These are phyloP conservation scores for Cymbopogon citratus DNA, from an alignment of 176 grass and related monocot genomes.

Conservation along the genomic window DNA sequence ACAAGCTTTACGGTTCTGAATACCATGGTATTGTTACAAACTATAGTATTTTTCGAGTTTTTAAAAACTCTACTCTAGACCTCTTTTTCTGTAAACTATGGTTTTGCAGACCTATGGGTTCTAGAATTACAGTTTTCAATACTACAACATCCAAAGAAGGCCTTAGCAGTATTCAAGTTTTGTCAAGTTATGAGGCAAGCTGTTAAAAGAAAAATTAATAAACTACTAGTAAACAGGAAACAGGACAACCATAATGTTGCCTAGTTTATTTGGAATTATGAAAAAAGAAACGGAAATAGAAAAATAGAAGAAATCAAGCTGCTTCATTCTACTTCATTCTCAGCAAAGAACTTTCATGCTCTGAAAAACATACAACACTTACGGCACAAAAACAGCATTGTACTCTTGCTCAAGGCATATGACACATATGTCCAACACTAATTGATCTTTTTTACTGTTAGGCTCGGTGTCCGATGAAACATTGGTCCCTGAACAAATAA, in stretches of 20 bases:
- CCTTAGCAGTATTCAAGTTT: neutral
- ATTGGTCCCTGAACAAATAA: constrained; percentile 46
- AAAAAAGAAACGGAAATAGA: neutral
- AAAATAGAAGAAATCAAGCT: neutral
- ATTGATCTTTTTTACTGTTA: constrained; percentile 62
- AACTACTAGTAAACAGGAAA: neutral
- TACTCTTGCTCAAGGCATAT: constrained; percentile 99
- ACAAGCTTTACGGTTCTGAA: neutral
- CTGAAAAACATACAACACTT: constrained; percentile 38
- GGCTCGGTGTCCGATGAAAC: constrained; percentile 38
- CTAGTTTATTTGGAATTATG: neutral
- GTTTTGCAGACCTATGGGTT: neutral
- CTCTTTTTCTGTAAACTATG: neutral
- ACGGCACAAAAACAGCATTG: constrained; percentile 99
- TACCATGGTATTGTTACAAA: neutral
- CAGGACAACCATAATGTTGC: neutral
- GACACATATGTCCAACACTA: constrained; percentile 84
- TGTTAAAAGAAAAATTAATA: neutral
- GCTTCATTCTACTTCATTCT: neutral
- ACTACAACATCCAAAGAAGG: neutral
- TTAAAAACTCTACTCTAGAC: neutral
- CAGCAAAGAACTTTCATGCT: constrained; percentile 14
- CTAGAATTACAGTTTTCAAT: neutral
- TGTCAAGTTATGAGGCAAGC: neutral
- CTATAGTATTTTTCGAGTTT: neutral